These are phyloP conservation scores for Fusarium sp. DNA, from an alignment of 2,329 filamentous ascomycete species.

Conservation along the genomic window DNA sequence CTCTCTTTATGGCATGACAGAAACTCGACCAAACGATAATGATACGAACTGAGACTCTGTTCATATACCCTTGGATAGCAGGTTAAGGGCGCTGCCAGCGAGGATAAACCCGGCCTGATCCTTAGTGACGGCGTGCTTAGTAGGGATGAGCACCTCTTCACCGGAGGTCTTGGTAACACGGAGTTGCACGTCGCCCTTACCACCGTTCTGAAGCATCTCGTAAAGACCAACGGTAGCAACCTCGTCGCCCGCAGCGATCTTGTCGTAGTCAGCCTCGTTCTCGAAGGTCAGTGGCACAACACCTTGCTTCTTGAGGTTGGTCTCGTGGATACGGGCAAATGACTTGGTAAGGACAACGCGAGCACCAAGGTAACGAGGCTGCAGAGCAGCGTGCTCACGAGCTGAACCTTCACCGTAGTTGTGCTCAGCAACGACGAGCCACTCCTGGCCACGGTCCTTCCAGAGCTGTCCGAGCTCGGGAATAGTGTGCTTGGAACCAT, in stretches of 20 bases:
- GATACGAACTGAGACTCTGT: neutral
- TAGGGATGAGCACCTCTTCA: slow-evolving; percentile 76
- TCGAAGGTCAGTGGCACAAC: slow-evolving; percentile 94
- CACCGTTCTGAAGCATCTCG: slow-evolving; percentile 82
- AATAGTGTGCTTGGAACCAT: slow-evolving; percentile 81
- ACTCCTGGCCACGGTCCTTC: slow-evolving; percentile 80
- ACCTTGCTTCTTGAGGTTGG: slow-evolving; percentile 97
- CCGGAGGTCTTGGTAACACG: slow-evolving; percentile 73
- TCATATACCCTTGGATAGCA: slow-evolving; percentile 75
- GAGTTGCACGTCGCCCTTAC: slow-evolving; percentile 81
- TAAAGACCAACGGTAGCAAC: slow-evolving; percentile 86
- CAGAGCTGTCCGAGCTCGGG: slow-evolving; percentile 88
- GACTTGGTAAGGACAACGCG: slow-evolving; percentile 86
- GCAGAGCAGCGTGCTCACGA: slow-evolving; percentile 88
- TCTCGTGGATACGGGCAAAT: slow-evolving; percentile 94
- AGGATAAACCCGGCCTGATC: slow-evolving; percentile 95
- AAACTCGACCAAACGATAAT: neutral
- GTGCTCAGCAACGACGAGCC: slow-evolving; percentile 96
- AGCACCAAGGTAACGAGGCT: slow-evolving; percentile 90
- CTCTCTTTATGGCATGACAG: slow-evolving; percentile 15
- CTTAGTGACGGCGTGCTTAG: slow-evolving; percentile 88
- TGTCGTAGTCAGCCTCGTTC: slow-evolving; percentile 88
- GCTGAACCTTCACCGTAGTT: slow-evolving; percentile 96
- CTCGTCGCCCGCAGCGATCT: slow-evolving; percentile 84
- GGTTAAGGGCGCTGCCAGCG: slow-evolving; percentile 92